Percentiles rank a stretch among this genome's conserved stretches.
phyloP scores from a whole-genome alignment of 1,284 basidiomycete genomes.

The Leccinum subrobustum region DNA sequence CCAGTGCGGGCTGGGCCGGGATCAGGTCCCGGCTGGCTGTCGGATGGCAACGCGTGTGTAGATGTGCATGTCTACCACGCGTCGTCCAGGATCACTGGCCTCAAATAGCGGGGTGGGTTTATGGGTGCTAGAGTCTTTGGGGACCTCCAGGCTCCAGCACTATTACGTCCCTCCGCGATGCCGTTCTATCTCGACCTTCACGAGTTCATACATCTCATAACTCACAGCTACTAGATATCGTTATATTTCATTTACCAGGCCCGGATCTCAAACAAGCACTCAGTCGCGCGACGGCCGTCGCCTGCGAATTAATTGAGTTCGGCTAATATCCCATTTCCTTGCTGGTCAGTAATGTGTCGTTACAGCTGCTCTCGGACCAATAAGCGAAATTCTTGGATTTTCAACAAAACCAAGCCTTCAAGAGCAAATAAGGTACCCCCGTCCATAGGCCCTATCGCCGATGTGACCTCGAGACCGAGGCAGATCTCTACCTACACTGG shows the following conservation, averaged over 20 bases:
- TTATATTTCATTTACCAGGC: slow-evolving; percentile 32
- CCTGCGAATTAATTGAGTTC: slow-evolving; percentile 36
- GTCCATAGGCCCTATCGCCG: slow-evolving; percentile 33
- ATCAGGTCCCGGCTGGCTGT: slow-evolving; percentile 29
- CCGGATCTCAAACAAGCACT: slow-evolving; percentile 26
- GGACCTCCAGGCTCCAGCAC: slow-evolving; percentile 20
- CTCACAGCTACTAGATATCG: slow-evolving; percentile 27
- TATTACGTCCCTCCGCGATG: slow-evolving; percentile 33
- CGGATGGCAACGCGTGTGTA: slow-evolving; percentile 27
- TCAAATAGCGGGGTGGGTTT: slow-evolving; percentile 25
- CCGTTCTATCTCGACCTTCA: slow-evolving; percentile 25
- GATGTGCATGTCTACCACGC: slow-evolving; percentile 29
- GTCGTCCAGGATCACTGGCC: slow-evolving; percentile 15
- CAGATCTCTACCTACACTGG: slow-evolving; percentile 18
- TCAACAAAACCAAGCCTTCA: slow-evolving; percentile 23
- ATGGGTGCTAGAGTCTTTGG: slow-evolving; percentile 19
- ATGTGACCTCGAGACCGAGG: slow-evolving; percentile 22
- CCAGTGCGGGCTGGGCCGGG: slow-evolving; percentile 31
- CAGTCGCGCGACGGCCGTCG: slow-evolving; percentile 24
- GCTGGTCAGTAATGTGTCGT: slow-evolving; percentile 32
- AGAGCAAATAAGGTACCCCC: slow-evolving; percentile 35
- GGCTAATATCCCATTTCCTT: slow-evolving; percentile 30
- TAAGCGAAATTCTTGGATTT: slow-evolving; percentile 36
- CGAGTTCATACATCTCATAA: slow-evolving; percentile 32
- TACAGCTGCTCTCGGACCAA: slow-evolving; percentile 27